Evolutionary conservation across 768 basidiomycete genomes (phyloP).

Genomic region (Agrocybe chaxingu): DNA sequence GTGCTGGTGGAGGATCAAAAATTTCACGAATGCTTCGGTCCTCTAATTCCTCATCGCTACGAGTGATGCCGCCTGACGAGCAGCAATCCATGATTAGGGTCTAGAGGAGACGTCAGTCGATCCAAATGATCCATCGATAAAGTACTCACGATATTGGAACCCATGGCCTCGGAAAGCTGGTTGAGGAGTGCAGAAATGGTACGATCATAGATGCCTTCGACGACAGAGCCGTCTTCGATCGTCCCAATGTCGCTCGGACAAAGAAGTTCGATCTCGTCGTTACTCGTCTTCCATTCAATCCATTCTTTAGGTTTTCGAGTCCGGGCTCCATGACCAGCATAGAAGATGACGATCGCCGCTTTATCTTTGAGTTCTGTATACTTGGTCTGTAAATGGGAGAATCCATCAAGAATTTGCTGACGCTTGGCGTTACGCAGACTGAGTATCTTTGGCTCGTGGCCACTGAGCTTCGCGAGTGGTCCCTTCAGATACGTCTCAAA

Average conservation of each 20-base stretch:
- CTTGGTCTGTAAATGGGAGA: slow-evolving; percentile 3
- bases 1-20: not conserved
- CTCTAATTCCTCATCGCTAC: not conserved
- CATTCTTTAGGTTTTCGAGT: not conserved
- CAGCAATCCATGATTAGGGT: slow-evolving; percentile 18
- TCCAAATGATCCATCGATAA: not conserved
- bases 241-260: slow-evolving; percentile 5
- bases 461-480: not conserved
- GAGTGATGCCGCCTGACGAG: slow-evolving; percentile 11
- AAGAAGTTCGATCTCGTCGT: slow-evolving; percentile 2
- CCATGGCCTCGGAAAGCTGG: slow-evolving; percentile 10
- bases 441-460: not conserved
- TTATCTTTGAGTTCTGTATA: slow-evolving; percentile 2
- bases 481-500: slow-evolving; percentile 3
- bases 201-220: slow-evolving; percentile 11
- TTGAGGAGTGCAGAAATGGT: slow-evolving; percentile 9
- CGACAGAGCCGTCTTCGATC: slow-evolving; percentile 1
- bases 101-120: not conserved
- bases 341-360: slow-evolving; percentile 9
- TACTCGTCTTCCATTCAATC: not conserved
- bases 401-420: slow-evolving; percentile 6
- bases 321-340: slow-evolving; percentile 11
- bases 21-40: not conserved
- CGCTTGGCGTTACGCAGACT: slow-evolving; percentile 11
- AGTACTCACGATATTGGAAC: slow-evolving; percentile 15